Evolutionary conservation across 176 grass and related monocot species (phyloP), one percentile per base, ranked within the genome.

Genomic region (Typha latifolia): DNA sequence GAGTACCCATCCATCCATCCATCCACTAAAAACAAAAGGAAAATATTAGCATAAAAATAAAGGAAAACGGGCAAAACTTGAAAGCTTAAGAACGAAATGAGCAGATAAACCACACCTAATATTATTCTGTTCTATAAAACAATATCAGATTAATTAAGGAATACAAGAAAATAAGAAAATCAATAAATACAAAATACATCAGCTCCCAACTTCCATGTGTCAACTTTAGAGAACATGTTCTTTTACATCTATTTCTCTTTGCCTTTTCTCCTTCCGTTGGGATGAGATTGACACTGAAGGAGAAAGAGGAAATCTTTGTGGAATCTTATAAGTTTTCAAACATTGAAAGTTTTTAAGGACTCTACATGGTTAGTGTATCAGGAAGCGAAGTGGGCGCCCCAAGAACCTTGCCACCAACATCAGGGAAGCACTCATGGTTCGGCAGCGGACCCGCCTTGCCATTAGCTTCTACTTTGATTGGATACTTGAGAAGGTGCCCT

Each of bases 401-500:
- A 3, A 75, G 79, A 51, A 96, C 86, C 80, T 82, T 91, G 64
- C 93, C 88, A 14, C 85, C 85, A 49, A 89, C 88, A 21, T 96
- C 93, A 57, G 93, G 93, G 69, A 96, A 96, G 67, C 51, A 76
- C 37, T 96, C 93, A 20, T 86, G 80, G 12, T 84, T 78, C 1
- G 66, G 80, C 10, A 96, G 66, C 11, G 85, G 21, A 12, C 49
- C 26, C 4, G 89, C 31, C 53, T 79, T 86, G 64, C 92, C 92
- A 49, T 96, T 82, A 5, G 15, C 56, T 79, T 86, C 85, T n/a
- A 96, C 78, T 62, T 86, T 82, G 4, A 96, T 63, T 12, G 92
- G 92, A 62, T 96, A 96, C 68, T 74, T 91, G 52, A 96, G 82
- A 23, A 96, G 77, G 69, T 96, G 92, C 22, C 88, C 92, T 79